Conservation (phyloP, 768 basidiomycete genomes). For the Agrocybe chaxingu region DNA sequence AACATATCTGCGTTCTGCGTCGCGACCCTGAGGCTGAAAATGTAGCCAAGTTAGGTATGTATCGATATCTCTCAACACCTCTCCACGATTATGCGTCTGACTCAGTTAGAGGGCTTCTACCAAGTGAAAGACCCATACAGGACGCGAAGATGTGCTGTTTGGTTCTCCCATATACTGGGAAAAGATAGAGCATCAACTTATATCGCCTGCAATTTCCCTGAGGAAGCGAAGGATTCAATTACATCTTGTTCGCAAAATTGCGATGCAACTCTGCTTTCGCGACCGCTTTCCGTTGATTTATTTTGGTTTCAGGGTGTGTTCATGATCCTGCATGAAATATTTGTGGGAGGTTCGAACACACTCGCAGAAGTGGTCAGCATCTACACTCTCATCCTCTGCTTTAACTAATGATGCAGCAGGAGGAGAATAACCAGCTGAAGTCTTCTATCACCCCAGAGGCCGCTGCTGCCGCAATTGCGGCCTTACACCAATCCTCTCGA, state of each 20-base stretch:
- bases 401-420: too few species aligned
- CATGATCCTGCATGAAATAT: neutral
- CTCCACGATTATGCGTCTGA: too few species aligned
- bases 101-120: neutral
- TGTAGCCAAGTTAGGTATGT: too few species aligned
- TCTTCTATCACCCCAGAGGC: too few species aligned
- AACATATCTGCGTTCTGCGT: too few species aligned
- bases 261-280: neutral
- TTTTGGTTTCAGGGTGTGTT: neutral
- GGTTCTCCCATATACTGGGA: slow-evolving; percentile 1
- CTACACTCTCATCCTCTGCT: too few species aligned
- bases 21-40: too few species aligned
- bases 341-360: neutral
- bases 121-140: neutral
- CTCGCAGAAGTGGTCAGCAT: neutral
- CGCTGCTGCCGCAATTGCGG: too few species aligned
- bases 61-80: neutral
- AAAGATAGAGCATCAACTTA: neutral
- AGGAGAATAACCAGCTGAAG: too few species aligned
- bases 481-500: too few species aligned
- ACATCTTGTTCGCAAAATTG: neutral
- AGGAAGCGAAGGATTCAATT: neutral
- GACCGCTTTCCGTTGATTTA: slow-evolving; percentile 1
- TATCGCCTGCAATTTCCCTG: neutral
- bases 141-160: neutral